Evolutionary conservation across 139 green algal genomes (phyloP).

Genomic region (Eudorina sp.): DNA sequence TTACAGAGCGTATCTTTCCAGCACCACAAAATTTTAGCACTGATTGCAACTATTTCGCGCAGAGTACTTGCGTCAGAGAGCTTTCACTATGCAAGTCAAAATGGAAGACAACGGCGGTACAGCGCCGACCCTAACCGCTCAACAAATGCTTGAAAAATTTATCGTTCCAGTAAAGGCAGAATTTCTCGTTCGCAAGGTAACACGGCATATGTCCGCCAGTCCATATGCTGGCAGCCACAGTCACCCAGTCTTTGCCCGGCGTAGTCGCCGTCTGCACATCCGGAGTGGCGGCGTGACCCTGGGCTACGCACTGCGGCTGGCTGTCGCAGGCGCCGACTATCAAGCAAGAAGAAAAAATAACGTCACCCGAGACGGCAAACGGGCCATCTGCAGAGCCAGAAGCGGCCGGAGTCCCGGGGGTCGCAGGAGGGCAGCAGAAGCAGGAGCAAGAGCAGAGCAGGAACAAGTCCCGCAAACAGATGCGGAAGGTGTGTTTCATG

Average conservation of each 20-base stretch:
- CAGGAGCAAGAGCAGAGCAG: background rate
- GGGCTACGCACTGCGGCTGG: background rate
- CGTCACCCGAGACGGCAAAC: background rate
- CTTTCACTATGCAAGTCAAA: background rate
- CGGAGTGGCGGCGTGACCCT: background rate
- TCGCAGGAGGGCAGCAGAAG: background rate
- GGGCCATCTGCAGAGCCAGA: too few relatives aligned
- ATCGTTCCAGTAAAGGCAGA: slow-evolving; percentile 26
- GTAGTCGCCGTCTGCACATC: background rate
- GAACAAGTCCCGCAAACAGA: slow-evolving; percentile 24
- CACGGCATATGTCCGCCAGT: background rate
- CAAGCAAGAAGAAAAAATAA: background rate
- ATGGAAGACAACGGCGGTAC: background rate
- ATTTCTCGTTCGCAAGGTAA: slow-evolving; percentile 17
- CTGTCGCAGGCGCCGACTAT: background rate
- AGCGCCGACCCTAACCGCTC: background rate
- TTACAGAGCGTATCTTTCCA: too few relatives aligned
- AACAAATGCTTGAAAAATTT: slow-evolving; percentile 13
- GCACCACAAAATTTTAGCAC: too few relatives aligned
- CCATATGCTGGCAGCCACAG: background rate
- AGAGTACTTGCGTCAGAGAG: too few relatives aligned
- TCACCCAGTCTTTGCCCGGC: background rate
- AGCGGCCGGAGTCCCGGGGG: too few relatives aligned
- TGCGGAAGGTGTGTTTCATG: slow-evolving; percentile 23
- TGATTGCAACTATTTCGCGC: too few relatives aligned